Evolutionary conservation across 1,284 basidiomycete species (phyloP), one percentile per base, ranked within the genome.

Genomic region (Hemileia vastatrix): DNA sequence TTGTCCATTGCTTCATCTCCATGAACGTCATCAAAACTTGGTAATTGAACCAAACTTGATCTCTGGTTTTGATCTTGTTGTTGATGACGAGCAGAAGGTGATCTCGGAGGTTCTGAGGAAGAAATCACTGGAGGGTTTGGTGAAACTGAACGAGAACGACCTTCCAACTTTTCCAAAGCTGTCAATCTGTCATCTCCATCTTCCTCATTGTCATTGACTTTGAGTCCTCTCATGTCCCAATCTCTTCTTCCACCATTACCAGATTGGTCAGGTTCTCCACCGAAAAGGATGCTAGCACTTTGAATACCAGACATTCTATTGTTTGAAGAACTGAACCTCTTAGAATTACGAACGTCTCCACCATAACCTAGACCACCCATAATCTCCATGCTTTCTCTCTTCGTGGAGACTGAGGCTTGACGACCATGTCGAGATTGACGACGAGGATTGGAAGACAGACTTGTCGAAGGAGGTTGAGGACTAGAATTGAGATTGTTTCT

Each of bases 131-230:
- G 23, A 15, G 18, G 21, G 31, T 19, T 18, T 32, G 32, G 21
- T 40, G 48, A 27, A 8, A 61, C 31, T 5, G 54, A 24, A 6
- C 36, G n/a, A 21, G 23, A 36, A 9, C 67, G 63, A 5, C 71
- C 71, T 54, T 72, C 71, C 47, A 72, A 69, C 65, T 72, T 72
- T 27, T 72, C 71, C 15, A 72, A 63, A 3, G 71, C 71, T n/a
- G 70, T 69, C 24, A 69, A 65, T 32, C 71, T 67, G 19, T 65
- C 66, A 15, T 68, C 55, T 5, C 56, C 65, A 31, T 64, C 64
- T 49, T 67, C 66, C 19, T 43, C 40, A 6, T n/a, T 19, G 18
- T 24, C 21, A 9, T 40, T 9, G 15, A 40, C 15, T 27, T 27
- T 27, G 27, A 27, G 27, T 40, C 36, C 36, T 40, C 36, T 40